Conservation (phyloP, 2,329 filamentous ascomycete species). For the Fusarium anthophilum region DNA sequence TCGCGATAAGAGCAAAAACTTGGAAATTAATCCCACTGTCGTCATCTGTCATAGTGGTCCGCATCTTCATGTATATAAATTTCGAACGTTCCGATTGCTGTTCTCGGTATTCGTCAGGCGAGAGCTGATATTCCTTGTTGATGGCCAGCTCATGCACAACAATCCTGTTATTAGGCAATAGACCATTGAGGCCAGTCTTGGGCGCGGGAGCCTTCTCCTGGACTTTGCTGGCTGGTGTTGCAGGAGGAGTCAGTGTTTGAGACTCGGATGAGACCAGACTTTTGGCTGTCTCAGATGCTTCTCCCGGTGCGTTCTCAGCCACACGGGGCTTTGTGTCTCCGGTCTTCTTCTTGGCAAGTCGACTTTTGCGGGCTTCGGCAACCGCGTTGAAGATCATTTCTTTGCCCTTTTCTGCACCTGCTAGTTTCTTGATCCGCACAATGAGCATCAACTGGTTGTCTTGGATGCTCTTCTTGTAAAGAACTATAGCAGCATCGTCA, state of each 20-base stretch:
- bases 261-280: slow-evolving; percentile 53
- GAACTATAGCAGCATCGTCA: slow-evolving; percentile 75
- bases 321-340: slow-evolving; percentile 77
- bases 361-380: slow-evolving; percentile 72
- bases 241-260: slow-evolving; percentile 64
- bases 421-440: slow-evolving; percentile 81
- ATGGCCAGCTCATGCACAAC: slow-evolving; percentile 83
- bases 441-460: slow-evolving; percentile 84
- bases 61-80: slow-evolving; percentile 66
- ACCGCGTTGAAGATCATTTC: slow-evolving; percentile 79
- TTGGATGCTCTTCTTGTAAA: slow-evolving; percentile 83
- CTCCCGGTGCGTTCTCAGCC: slow-evolving; percentile 57
- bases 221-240: slow-evolving; percentile 56
- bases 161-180: slow-evolving; percentile 76
- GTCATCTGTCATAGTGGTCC: slow-evolving; percentile 71
- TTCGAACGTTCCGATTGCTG: slow-evolving; percentile 61
- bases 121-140: slow-evolving; percentile 80
- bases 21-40: slow-evolving; percentile 71
- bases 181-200: slow-evolving; percentile 58
- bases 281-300: slow-evolving; percentile 50
- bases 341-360: slow-evolving; percentile 70
- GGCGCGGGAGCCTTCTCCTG: slow-evolving; percentile 50
- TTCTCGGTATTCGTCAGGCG: slow-evolving; percentile 67
- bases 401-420: slow-evolving; percentile 76
- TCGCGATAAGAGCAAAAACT: slow-evolving; percentile 76